These are phyloP conservation scores for Fusarium acutatum DNA, from an alignment of 2,329 filamentous ascomycete genomes.

Conservation along the genomic window DNA sequence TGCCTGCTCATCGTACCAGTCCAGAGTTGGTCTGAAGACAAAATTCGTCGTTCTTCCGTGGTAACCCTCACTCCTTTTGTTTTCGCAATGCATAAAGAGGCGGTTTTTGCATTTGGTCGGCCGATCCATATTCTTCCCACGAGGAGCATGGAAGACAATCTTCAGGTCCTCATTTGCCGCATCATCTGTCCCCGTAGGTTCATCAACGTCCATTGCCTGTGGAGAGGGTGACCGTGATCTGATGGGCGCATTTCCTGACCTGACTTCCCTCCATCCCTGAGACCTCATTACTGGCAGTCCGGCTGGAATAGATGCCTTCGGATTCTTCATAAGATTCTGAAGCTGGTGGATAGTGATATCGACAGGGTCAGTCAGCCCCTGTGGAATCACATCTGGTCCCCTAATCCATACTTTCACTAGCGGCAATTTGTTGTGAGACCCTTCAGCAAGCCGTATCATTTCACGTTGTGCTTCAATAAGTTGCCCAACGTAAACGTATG, in stretches of 20 bases:
- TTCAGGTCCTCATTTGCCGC: slow-evolving; percentile 37
- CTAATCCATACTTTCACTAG: slow-evolving; percentile 58
- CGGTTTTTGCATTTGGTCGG: slow-evolving; percentile 53
- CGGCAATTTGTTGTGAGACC: slow-evolving; percentile 32
- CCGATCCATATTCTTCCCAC: slow-evolving; percentile 30
- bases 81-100: slow-evolving; percentile 51
- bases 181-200: not conserved
- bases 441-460: slow-evolving; percentile 51
- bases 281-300: slow-evolving; percentile 36
- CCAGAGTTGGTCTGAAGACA: slow-evolving; percentile 55
- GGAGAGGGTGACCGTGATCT: not conserved
- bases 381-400: slow-evolving; percentile 41
- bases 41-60: slow-evolving; percentile 40
- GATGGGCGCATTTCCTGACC: slow-evolving; percentile 1
- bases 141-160: slow-evolving; percentile 59
- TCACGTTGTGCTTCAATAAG: slow-evolving; percentile 57
- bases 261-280: slow-evolving; percentile 52
- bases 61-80: not conserved
- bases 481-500: slow-evolving; percentile 42
- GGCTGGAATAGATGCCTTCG: slow-evolving; percentile 50
- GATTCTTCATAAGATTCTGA: slow-evolving; percentile 43
- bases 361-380: slow-evolving; percentile 45
- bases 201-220: slow-evolving; percentile 35
- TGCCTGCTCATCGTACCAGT: slow-evolving; percentile 61
- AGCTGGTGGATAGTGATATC: slow-evolving; percentile 55